Evolutionary conservation across 73 alveolate genomes (phyloP).

Genomic region (Tetrahymena borealis): DNA sequence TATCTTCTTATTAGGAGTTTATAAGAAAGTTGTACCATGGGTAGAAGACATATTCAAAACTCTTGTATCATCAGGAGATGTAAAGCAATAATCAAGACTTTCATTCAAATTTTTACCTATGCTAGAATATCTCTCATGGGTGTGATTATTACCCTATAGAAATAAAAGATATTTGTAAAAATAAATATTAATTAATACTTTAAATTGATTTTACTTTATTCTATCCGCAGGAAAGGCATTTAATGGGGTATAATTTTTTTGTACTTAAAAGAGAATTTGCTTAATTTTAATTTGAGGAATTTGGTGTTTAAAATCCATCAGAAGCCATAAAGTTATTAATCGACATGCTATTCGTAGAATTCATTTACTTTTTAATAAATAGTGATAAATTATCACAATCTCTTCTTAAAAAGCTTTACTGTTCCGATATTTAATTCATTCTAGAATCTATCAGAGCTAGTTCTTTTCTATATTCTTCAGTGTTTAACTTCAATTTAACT

Average conservation of each 20-base stretch:
- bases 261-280: constrained; percentile 7
- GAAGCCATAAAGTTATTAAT: background rate
- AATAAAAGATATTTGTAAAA: no score
- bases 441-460: constrained; percentile 5
- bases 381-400: constrained; percentile 26
- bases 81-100: background rate
- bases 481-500: constrained; percentile 12
- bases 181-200: no score
- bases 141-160: background rate
- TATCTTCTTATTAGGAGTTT: background rate
- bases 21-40: background rate
- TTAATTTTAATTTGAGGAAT: constrained; percentile 1
- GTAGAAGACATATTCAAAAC: background rate
- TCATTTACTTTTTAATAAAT: constrained; percentile 2
- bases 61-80: background rate
- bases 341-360: background rate
- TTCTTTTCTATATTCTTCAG: constrained; percentile 32
- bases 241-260: constrained; percentile 27
- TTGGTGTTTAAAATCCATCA: background rate
- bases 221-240: constrained; percentile 21
- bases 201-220: background rate
- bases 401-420: constrained; percentile 21
- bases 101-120: background rate
- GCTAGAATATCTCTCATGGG: background rate
- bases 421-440: constrained; percentile 7